These are phyloP conservation scores for Fusarium verticillioides DNA, from an alignment of 2,329 filamentous ascomycete genomes.

Conservation along the genomic window DNA sequence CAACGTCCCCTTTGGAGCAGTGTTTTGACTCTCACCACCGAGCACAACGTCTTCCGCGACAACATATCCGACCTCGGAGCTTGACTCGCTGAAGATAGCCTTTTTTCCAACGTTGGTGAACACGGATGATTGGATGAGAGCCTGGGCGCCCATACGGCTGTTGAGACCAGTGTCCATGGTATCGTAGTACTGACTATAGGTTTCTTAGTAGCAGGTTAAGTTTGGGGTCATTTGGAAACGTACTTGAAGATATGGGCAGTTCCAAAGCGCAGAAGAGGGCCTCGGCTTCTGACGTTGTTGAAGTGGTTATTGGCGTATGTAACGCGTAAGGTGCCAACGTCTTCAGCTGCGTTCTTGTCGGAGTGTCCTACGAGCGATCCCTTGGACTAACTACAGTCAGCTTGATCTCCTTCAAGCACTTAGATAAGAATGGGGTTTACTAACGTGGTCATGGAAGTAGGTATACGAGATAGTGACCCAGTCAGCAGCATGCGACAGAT, in stretches of 20 bases:
- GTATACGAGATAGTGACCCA: conserved; percentile 56
- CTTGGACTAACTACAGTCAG: conserved; percentile 53
- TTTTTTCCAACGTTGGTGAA: conserved; percentile 42
- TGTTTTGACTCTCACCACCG: conserved; percentile 28
- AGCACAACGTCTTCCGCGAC: conserved; percentile 31
- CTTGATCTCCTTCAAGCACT: too few relatives aligned
- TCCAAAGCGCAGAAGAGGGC: conserved; percentile 69
- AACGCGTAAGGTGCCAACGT: conserved; percentile 66
- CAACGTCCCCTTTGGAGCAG: conserved; percentile 16
- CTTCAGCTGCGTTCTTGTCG: conserved; percentile 66
- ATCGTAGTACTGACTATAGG: conserved; percentile 35
- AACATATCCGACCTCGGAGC: conserved; percentile 23
- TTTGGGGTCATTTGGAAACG: accelerated
- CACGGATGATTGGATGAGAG: conserved; percentile 38
- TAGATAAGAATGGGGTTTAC: background rate
- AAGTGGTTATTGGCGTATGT: conserved; percentile 72
- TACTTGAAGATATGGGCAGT: conserved; percentile 62
- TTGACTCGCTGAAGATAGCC: conserved; percentile 40
- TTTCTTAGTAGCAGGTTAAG: background rate
- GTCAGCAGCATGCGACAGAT: conserved; percentile 58
- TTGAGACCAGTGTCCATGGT: conserved; percentile 43
- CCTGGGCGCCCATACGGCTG: conserved; percentile 39
- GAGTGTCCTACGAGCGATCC: conserved; percentile 70
- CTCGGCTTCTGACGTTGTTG: conserved; percentile 68
- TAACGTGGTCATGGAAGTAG: conserved; percentile 56